Evolutionary conservation across 495 filamentous ascomycete genomes (phyloP).

Genomic region (Talaromyces adpressus): DNA sequence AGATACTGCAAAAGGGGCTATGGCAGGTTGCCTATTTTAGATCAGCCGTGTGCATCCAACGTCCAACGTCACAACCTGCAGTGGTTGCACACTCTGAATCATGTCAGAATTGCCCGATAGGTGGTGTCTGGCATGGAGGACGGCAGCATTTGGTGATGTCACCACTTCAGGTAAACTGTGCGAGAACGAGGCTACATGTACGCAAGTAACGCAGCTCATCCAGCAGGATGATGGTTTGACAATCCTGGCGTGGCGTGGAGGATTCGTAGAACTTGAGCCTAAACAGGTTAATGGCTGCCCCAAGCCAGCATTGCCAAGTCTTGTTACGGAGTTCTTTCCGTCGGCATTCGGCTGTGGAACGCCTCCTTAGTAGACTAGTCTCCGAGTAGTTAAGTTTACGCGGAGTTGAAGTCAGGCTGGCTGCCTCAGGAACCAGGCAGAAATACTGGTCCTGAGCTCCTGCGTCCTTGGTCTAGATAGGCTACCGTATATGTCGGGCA

Average conservation of each 20-base stretch:
- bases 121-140: background rate
- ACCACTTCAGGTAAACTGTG: background rate
- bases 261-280: background rate
- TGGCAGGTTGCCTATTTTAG: background rate
- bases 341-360: background rate
- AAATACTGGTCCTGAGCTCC: background rate
- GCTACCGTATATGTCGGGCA: conserved; percentile 3
- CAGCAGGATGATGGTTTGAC: background rate
- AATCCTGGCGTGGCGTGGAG: background rate
- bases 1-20: background rate
- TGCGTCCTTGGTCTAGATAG: background rate
- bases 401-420: background rate
- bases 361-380: background rate
- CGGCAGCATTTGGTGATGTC: background rate
- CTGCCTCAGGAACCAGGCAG: background rate
- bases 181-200: background rate
- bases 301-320: background rate
- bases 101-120: background rate
- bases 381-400: background rate
- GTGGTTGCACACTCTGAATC: too few relatives aligned
- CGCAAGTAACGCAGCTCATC: too few relatives aligned
- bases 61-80: too few relatives aligned
- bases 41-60: background rate
- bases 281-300: background rate
- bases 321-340: background rate